A percentile compares a stretch with the other conserved stretches of the same genome.
Conservation (phyloP, 2,329 filamentous ascomycete species). For the Sporothrix globosa region DNA sequence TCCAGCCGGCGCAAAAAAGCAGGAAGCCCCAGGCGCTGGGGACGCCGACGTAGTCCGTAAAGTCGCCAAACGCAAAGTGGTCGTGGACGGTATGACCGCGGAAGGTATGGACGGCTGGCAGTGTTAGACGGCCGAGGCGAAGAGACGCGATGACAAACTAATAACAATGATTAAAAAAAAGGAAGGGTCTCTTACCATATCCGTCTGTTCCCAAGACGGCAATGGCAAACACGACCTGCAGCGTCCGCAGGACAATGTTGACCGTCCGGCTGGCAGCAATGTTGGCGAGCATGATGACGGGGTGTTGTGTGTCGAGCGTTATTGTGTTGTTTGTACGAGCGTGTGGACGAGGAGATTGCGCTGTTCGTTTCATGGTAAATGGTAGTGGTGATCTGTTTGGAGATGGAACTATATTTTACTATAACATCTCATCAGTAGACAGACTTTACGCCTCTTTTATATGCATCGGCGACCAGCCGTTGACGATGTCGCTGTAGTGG, state of each 20-base stretch:
- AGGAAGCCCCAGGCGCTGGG: constrained; percentile 26
- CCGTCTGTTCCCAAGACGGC: constrained; percentile 17
- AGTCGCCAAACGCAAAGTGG: constrained; percentile 1
- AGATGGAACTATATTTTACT: no score
- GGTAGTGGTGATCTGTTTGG: no score
- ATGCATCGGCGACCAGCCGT: no score
- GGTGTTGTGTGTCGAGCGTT: background rate
- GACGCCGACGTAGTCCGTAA: constrained; percentile 8
- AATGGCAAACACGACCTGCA: constrained; percentile 12
- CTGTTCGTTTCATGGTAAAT: no score
- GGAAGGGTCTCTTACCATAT: background rate
- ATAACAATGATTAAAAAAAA: background rate
- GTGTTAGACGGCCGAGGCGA: background rate
- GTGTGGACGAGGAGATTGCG: no score
- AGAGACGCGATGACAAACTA: background rate
- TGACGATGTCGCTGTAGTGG: no score
- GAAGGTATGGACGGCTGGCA: constrained; percentile 32
- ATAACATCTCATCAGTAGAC: no score
- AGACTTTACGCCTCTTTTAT: no score
- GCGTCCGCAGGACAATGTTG: background rate
- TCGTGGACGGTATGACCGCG: background rate
- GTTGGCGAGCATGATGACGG: background rate
- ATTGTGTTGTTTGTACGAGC: no score
- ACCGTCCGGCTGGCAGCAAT: background rate
- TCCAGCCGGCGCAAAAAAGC: constrained; percentile 26